Conservation (phyloP, 768 basidiomycete genomes). For the Lyophyllum atratum region DNA sequence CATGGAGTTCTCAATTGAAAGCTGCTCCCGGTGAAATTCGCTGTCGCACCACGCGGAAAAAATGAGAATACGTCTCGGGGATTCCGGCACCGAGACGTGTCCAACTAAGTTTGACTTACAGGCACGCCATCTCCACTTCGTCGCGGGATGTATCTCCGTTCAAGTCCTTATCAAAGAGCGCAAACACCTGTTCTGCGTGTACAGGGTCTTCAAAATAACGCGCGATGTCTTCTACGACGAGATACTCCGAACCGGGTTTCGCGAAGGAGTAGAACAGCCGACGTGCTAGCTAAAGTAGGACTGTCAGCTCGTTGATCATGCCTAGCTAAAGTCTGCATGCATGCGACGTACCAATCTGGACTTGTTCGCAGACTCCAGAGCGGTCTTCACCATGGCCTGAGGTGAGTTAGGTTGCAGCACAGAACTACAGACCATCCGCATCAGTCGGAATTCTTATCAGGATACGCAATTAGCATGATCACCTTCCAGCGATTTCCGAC, state of each 20-base stretch:
- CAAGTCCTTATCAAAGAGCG: constrained; percentile 67
- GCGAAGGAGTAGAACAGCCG: constrained; percentile 86
- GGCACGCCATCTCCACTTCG: constrained; percentile 74
- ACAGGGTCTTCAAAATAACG: constrained; percentile 69
- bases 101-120: constrained; percentile 40
- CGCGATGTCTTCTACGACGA: constrained; percentile 70
- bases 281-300: constrained; percentile 63
- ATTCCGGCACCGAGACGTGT: constrained; percentile 4
- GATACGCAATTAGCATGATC: constrained; percentile 4
- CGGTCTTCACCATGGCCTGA: constrained; percentile 76
- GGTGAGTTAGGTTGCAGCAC: constrained; percentile 91
- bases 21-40: constrained; percentile 83
- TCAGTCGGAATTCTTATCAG: background rate
- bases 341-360: constrained; percentile 54
- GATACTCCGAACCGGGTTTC: constrained; percentile 54
- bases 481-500: constrained; percentile 56
- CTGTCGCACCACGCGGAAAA: constrained; percentile 32
- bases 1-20: constrained; percentile 86
- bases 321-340: background rate
- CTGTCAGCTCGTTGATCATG: constrained; percentile 4
- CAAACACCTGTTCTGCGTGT: constrained; percentile 67
- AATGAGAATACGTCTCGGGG: constrained; percentile 1
- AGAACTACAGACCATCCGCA: constrained; percentile 39
- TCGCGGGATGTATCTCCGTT: constrained; percentile 75
- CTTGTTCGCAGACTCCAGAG: constrained; percentile 80